Conservation (phyloP, 2,329 filamentous ascomycete species). For the Colletotrichum simmondsii region DNA sequence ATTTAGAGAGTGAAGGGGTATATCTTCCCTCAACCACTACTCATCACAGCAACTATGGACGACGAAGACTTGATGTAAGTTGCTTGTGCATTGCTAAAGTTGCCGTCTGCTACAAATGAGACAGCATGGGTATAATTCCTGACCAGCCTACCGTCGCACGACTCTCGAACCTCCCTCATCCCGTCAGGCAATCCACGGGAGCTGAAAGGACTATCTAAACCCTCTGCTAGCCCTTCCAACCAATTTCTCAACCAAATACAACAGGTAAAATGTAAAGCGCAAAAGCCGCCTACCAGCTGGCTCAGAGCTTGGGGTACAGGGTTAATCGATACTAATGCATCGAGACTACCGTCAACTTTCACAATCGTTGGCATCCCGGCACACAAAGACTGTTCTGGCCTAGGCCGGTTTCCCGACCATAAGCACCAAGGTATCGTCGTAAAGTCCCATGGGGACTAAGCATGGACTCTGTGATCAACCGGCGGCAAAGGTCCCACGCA, state of each 20-base stretch:
- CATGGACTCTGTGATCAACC: slow-evolving; percentile 62
- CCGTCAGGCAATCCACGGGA: slow-evolving; percentile 41
- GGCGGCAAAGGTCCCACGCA: slow-evolving; percentile 46
- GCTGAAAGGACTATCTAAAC: slow-evolving; percentile 63
- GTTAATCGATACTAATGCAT: slow-evolving; percentile 21
- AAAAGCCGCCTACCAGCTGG: background rate
- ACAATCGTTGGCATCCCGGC: slow-evolving; percentile 7
- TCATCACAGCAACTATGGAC: background rate
- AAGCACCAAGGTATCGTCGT: slow-evolving; percentile 36
- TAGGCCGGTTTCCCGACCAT: slow-evolving; percentile 26
- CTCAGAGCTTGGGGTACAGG: background rate
- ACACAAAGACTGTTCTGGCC: slow-evolving; percentile 33
- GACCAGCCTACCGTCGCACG: background rate
- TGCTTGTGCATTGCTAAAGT: slow-evolving; percentile 6
- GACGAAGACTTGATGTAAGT: background rate
- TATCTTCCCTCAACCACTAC: background rate
- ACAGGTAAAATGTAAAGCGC: background rate
- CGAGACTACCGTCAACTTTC: slow-evolving; percentile 7
- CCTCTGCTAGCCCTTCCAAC: slow-evolving; percentile 53
- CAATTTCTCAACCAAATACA: slow-evolving; percentile 23
- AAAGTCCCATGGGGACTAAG: slow-evolving; percentile 41
- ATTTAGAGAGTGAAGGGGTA: too few relatives aligned
- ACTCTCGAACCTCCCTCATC: slow-evolving; percentile 27
- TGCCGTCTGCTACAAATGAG: slow-evolving; percentile 12
- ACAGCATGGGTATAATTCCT: slow-evolving; percentile 32